Evolutionary conservation across 2,329 filamentous ascomycete species (phyloP).

Genomic region (Fusarium sp.): DNA sequence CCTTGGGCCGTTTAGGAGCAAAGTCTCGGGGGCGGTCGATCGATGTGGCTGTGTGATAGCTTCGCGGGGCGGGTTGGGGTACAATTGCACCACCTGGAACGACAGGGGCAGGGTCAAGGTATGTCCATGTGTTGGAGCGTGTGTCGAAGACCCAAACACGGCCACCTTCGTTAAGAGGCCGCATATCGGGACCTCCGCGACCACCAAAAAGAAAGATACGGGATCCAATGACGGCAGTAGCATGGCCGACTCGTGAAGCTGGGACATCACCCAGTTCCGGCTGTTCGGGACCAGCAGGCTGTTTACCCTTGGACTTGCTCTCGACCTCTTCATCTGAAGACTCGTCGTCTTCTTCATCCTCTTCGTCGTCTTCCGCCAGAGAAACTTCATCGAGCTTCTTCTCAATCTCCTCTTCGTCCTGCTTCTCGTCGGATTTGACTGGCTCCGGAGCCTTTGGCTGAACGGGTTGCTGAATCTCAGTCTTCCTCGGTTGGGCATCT

Average conservation of each 20-base stretch:
- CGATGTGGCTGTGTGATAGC: conserved; percentile 74
- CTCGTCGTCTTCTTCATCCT: conserved; percentile 37
- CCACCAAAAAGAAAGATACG: conserved; percentile 87
- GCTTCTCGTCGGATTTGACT: conserved; percentile 42
- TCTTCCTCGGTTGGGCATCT: conserved; percentile 32
- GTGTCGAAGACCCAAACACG: conserved; percentile 82
- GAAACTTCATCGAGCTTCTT: conserved; percentile 58
- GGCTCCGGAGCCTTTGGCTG: conserved; percentile 17
- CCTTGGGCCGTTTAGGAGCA: conserved; percentile 49
- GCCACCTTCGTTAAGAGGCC: conserved; percentile 78
- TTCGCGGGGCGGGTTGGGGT: conserved; percentile 71
- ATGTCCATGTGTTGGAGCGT: conserved; percentile 71
- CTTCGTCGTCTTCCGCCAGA: conserved; percentile 43
- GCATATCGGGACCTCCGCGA: conserved; percentile 75
- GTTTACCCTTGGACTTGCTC: conserved; percentile 57
- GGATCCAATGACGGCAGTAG: conserved; percentile 73
- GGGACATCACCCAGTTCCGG: conserved; percentile 64
- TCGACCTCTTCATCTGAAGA: conserved; percentile 33
- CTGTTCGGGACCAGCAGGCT: conserved; percentile 44
- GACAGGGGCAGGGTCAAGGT: conserved; percentile 67
- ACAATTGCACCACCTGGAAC: conserved; percentile 56
- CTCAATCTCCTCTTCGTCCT: conserved; percentile 41
- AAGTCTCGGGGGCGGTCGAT: conserved; percentile 68
- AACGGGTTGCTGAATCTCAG: conserved; percentile 23
- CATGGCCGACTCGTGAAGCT: conserved; percentile 77